Conservation (phyloP, 2,329 filamentous ascomycete genomes). For the Fusarium anguioides region DNA sequence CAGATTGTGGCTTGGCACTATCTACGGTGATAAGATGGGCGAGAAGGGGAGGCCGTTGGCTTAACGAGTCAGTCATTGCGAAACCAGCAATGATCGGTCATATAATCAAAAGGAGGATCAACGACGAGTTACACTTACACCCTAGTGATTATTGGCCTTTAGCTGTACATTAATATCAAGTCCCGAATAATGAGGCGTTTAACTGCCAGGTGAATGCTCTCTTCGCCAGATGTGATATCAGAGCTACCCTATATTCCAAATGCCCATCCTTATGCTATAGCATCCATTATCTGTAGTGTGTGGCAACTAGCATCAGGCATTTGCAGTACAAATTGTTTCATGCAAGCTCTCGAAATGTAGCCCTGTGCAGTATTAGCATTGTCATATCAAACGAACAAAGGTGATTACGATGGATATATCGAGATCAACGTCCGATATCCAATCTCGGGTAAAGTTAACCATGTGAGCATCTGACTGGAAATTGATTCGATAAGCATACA, state of each 20-base stretch:
- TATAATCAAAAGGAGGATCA: not conserved
- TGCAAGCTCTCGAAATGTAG: not conserved
- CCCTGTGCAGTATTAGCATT: constrained; percentile 5
- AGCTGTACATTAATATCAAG: not conserved
- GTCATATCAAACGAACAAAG: not conserved
- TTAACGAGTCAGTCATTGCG: constrained; percentile 28
- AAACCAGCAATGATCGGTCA: not conserved
- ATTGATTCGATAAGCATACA: not conserved
- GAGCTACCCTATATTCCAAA: not conserved
- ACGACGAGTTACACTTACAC: not conserved
- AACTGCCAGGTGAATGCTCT: not conserved
- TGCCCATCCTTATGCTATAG: not conserved
- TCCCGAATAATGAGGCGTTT: not conserved
- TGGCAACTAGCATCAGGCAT: no score
- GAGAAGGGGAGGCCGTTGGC: not conserved
- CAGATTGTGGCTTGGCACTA: not conserved
- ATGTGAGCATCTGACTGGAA: not conserved
- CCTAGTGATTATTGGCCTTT: not conserved
- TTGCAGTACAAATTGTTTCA: not conserved
- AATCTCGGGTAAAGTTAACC: constrained; percentile 5
- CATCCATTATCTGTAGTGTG: not conserved
- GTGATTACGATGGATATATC: constrained; percentile 1
- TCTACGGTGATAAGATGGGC: not conserved
- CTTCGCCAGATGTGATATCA: not conserved
- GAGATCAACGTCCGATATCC: constrained; percentile 4